A percentile compares a stretch with the other conserved stretches of the same genome.
phyloP scores from a whole-genome alignment of 805 yeast genomes.

The Kodamaea leandrae region DNA sequence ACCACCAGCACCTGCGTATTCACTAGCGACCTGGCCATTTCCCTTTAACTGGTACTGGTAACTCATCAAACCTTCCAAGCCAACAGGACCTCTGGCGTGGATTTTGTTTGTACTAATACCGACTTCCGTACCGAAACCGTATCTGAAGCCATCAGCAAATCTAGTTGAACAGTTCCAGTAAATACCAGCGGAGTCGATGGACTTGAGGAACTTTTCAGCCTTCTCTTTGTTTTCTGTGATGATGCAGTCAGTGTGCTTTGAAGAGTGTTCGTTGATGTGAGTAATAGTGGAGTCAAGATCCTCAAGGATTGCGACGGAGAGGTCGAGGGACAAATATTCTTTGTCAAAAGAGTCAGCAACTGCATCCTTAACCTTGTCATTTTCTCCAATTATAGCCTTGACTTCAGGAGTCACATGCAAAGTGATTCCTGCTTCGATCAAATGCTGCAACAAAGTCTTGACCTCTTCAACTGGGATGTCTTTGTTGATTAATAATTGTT shows the following conservation, averaged over 20 bases:
- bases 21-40: constrained; percentile 87
- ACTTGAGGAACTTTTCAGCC: constrained; percentile 78
- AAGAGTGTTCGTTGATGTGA: constrained; percentile 88
- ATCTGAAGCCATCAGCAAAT: constrained; percentile 97
- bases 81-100: constrained; percentile 98
- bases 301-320: constrained; percentile 66
- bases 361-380: constrained; percentile 44
- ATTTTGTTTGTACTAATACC: constrained; percentile 96
- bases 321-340: constrained; percentile 80
- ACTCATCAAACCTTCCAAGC: constrained; percentile 92
- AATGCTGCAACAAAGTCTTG: constrained; percentile 31
- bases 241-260: constrained; percentile 94
- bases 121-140: constrained; percentile 98
- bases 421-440: constrained; percentile 67
- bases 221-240: constrained; percentile 68
- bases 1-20: constrained; percentile 94
- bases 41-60: constrained; percentile 94
- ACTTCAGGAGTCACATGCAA: constrained; percentile 63
- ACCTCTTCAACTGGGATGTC: constrained; percentile 29
- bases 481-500: constrained; percentile 69
- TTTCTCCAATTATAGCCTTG: constrained; percentile 27
- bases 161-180: constrained; percentile 97
- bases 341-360: constrained; percentile 69
- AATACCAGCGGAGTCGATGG: constrained; percentile 92
- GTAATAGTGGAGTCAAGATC: constrained; percentile 69